Evolutionary conservation across 2,329 filamentous ascomycete species (phyloP), one percentile per base, ranked within the genome.

Genomic region (Boeremia exigua): DNA sequence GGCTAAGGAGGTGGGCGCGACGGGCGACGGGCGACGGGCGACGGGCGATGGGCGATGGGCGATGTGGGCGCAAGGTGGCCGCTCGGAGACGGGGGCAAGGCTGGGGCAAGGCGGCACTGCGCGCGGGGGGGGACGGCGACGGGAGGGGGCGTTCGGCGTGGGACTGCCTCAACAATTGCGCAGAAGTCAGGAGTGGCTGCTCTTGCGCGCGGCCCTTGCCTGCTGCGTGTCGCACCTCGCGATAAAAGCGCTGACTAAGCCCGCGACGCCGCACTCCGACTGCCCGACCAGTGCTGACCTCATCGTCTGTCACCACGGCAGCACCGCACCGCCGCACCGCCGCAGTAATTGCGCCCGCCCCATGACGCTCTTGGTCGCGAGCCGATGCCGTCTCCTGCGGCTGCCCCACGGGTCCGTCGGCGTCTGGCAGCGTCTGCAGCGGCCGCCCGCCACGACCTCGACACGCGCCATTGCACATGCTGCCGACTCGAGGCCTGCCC

Each of bases 321-420:
- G 10, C 30, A n/a, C 32, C 32, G 32, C 32, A 14, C 12, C 32
- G 4, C 32, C 11, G 12, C 32, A 33, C 32, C 14, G 17, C 33
- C 5, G 4, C 33, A 15, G 62, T 63, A 58, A 69, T 62, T 71
- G 68, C 68, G 32, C 56, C 45, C 61, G 55, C 60, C 66, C 57
- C 58, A 73, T 74, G 71, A 63, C 62, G 68, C 66, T 60, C 50
- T 54, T 66, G 67, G 62, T 62, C 55, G 54, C 64, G 38, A 69
- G 62, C 51, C 65, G 60, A 69, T 73, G 68, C 54, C 64, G 60
- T 52, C 58, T 64, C 59, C 45, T 65, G 62, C 53, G 63, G 46
- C 57, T 52, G 42, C 46, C 61, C 44, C 57, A 51, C 37, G 51
- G 49, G 28, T 55, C 60, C 34, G 39, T 50, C 28, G 25, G 44